Base-by-base conservation (phyloP, 352 stramenopile genomes). In the Phytopythium mirpurense region DNA sequence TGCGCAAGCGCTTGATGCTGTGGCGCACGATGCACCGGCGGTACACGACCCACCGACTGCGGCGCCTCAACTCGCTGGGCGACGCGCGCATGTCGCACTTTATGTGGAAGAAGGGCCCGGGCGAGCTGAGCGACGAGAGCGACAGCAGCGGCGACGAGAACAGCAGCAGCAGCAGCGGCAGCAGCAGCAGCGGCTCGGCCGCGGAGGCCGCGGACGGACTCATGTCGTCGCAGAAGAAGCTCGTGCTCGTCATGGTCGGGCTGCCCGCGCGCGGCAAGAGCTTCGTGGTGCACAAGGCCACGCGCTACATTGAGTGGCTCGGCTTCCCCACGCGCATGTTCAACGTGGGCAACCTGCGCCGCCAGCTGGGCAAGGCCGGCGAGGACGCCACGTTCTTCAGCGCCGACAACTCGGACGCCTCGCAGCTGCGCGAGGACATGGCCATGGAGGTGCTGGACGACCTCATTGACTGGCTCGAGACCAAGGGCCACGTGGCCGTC, bases 251-350 rank as follows among this genome's bases (percentile, higher is more conserved):
- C 26, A 88, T 98, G 69, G 92, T 98, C 40, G 94, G 94, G 3
- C 65, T 98, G n/a, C 92, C 94, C 0, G 94, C 90, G 35, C 83
- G 94, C 45, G 94, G 94, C 60, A 98, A 98, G 83, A 97, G 86
- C 53, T 98, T 98, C 60, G 91, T 98, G 31, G 86, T 95, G 59
- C 83, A 96, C 51, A 98, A 98, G 65, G 72, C 96, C 7, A 74
- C 88, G 53, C 83, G 84, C 42, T 98, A 98, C 68, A 83, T 97
- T n/a, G 83, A 90, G 57, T 98, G 93, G 93, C 64, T 94, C 24
- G 91, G 93, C 9, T 87, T 81, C 34, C 74, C 85, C 32, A 97
- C 86, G 48, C 87, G 87, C 59, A 95, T 98, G 46, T 98, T 98
- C 61, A 98, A 98, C 58, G 95, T 98, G 11, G 95, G 95, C 56